Evolutionary conservation across 139 green algal species (phyloP).

Genomic region (Coccomyxa sp.): DNA sequence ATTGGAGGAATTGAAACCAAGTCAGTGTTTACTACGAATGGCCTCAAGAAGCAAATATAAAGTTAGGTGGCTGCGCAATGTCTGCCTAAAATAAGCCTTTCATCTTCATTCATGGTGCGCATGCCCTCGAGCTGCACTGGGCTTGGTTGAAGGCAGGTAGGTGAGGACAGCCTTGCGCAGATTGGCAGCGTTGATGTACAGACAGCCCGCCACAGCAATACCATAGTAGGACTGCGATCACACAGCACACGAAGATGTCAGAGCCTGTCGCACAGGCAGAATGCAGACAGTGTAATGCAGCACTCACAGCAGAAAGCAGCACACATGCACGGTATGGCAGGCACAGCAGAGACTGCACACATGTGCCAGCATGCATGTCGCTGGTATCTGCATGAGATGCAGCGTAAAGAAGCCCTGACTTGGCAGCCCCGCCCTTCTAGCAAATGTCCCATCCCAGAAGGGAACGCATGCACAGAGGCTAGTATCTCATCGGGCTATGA

Average conservation of each 20-base stretch:
- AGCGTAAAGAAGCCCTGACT: neutral
- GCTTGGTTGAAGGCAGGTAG: neutral
- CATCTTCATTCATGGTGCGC: too few relatives aligned
- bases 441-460: neutral
- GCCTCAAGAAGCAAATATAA: too few relatives aligned
- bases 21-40: too few relatives aligned
- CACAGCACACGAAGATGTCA: too few relatives aligned
- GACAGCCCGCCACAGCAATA: neutral
- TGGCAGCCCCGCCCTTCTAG: too few relatives aligned
- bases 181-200: slow-evolving; percentile 25
- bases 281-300: neutral
- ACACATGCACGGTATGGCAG: neutral
- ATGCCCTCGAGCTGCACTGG: too few relatives aligned
- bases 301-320: neutral
- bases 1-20: too few relatives aligned
- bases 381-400: neutral
- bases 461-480: neutral
- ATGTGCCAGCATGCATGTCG: too few relatives aligned
- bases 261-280: too few relatives aligned
- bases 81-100: too few relatives aligned
- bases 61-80: too few relatives aligned
- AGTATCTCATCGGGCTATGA: too few relatives aligned
- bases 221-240: neutral
- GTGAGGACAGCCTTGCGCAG: neutral
- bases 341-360: neutral